Conservation (phyloP, 73 alveolate genomes). For the Stentor coeruleus region DNA sequence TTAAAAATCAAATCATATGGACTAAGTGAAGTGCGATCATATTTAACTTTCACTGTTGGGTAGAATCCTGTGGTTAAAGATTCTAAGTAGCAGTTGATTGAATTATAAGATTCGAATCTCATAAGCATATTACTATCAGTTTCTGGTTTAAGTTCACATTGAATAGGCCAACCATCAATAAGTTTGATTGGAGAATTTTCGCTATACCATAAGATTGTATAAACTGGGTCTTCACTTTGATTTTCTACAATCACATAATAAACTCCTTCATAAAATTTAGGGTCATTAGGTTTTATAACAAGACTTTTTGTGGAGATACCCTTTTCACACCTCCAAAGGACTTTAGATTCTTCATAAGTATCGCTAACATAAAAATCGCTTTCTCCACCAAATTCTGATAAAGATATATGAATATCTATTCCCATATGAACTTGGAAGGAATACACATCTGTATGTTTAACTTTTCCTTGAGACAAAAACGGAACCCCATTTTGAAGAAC, state of each 20-base stretch:
- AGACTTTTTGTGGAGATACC: neutral
- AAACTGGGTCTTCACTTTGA: neutral
- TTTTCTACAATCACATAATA: neutral
- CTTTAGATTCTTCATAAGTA: too few relatives aligned
- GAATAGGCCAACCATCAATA: constrained; percentile 17
- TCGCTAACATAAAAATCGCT: neutral
- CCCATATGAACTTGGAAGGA: neutral
- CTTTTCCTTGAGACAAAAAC: neutral
- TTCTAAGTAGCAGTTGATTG: neutral
- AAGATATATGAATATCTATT: neutral
- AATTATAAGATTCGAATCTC: neutral
- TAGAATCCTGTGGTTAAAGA: neutral
- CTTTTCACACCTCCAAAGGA: neutral
- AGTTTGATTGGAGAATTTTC: neutral
- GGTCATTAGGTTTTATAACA: neutral
- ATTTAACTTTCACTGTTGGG: neutral
- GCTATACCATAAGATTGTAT: neutral
- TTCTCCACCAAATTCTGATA: constrained; percentile 14
- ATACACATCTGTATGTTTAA: neutral
- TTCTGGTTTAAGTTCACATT: neutral
- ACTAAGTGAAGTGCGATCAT: neutral
- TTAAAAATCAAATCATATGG: neutral
- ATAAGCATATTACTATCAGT: neutral
- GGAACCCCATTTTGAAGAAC: constrained; percentile 23
- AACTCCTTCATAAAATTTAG: constrained; percentile 2